phyloP scores from a whole-genome alignment of 169 alveolate genomes.

The Amoebophrya sp. region DNA sequence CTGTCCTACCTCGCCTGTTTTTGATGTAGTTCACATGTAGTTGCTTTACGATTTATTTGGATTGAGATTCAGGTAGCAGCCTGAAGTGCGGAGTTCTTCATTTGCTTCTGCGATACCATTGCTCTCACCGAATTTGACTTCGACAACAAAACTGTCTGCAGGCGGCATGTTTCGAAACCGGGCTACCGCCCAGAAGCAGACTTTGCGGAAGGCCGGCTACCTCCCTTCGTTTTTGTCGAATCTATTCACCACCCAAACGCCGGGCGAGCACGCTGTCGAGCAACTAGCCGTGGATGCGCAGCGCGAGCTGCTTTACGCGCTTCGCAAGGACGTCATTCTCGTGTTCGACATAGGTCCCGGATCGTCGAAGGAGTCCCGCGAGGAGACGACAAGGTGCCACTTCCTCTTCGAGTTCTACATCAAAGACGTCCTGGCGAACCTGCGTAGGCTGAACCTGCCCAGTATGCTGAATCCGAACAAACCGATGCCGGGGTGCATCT shows the following conservation, averaged over 20 bases:
- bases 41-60: too few species aligned
- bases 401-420: background rate
- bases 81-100: too few species aligned
- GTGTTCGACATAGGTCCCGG: background rate
- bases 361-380: background rate
- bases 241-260: background rate
- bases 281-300: background rate
- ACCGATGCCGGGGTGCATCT: background rate
- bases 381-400: background rate
- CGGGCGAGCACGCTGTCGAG: background rate
- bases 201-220: background rate
- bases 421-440: background rate
- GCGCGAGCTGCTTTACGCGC: background rate
- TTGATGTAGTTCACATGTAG: too few species aligned
- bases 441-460: background rate
- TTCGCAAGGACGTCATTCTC: background rate
- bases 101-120: too few species aligned
- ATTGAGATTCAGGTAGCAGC: too few species aligned
- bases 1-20: too few species aligned
- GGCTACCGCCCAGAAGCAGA: background rate
- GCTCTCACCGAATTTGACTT: too few species aligned
- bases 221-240: background rate
- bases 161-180: background rate
- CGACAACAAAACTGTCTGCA: too few species aligned
- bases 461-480: background rate